Base-by-base conservation (phyloP, 1,284 basidiomycete species). In the Schizophyllum amplum region DNA sequence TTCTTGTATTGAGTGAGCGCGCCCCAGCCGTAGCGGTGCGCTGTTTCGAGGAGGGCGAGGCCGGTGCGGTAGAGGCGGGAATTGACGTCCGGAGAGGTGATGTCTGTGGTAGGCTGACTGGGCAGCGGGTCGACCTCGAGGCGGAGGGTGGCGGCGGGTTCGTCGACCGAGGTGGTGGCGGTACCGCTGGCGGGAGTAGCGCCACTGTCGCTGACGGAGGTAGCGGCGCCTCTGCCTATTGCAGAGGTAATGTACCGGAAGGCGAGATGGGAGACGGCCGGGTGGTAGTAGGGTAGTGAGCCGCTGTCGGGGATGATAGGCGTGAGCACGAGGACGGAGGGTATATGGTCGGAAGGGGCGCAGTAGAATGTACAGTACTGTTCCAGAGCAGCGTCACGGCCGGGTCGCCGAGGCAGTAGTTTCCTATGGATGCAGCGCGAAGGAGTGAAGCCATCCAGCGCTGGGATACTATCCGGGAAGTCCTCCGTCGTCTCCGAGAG, bases 11-110 rank as follows among this genome's bases (percentile, higher is more conserved):
- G 82, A 1, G 83, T 85, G 61, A 85, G 65, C 1, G 81, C 79
- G 4, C 95, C 94, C 83, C 86, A 92, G 9, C 89, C 87, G 66
- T 97, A 92, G 51, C 90, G 83, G 69, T 93, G 87, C 20, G 95
- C 69, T 0, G 88, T 84, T 59, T 94, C 90, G 9, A 98, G 78
- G 6, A 98, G 79, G 0, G 86, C 80, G 4, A 93, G 74, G 42
- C 84, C 87, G 0, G 92, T 97, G 20, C 93, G 82, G 61, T 89
- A 87, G 0, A 96, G 75, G 3, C 92, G 75, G 0, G 84, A 82
- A 58, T 78, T 75, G 0, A 73, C 68, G 60, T 84, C 82, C 33
- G 33, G n/a, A n/a, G n/a, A n/a, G n/a, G n/a, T n/a, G n/a, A n/a
- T n/a, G n/a, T n/a, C n/a, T n/a, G n/a, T n/a, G 0, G 72, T 71